Conservation (phyloP, 2,329 filamentous ascomycete genomes). For the Aspergillus jensenii region DNA sequence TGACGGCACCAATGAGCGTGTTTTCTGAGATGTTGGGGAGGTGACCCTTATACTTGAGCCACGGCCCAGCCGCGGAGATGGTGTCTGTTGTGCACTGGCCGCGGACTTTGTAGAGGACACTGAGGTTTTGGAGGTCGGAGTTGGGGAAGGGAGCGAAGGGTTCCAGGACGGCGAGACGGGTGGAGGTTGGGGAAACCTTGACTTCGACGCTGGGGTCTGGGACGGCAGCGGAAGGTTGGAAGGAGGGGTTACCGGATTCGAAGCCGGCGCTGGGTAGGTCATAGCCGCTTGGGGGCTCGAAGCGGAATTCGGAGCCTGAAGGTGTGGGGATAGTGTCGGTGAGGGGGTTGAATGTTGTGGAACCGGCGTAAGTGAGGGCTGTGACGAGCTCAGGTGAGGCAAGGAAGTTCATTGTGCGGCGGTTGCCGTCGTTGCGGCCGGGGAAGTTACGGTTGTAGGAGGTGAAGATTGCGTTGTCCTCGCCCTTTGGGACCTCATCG, state of each 20-base stretch:
- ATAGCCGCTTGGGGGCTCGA: conserved; percentile 68
- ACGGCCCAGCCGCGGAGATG: conserved; percentile 93
- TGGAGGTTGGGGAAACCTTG: conserved; percentile 80
- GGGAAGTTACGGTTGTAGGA: conserved; percentile 99
- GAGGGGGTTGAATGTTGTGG: conserved; percentile 93
- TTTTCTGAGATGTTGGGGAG: conserved; percentile 97
- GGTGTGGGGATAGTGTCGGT: conserved; percentile 81
- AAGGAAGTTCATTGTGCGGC: conserved; percentile 97
- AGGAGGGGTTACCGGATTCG: conserved; percentile 70
- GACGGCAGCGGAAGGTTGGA: conserved; percentile 70
- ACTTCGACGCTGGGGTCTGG: conserved; percentile 72
- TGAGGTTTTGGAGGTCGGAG: conserved; percentile 71
- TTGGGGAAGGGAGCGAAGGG: conserved; percentile 83
- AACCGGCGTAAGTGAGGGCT: conserved; percentile 89
- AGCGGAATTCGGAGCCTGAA: conserved; percentile 78
- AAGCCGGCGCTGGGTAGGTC: conserved; percentile 72
- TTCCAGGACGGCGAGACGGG: conserved; percentile 85
- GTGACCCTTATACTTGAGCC: conserved; percentile 99
- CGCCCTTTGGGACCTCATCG: conserved; percentile 80
- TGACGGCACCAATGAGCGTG: conserved; percentile 92
- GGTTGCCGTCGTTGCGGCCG: conserved; percentile 94
- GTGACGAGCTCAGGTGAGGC: conserved; percentile 96
- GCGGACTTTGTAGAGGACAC: conserved; percentile 91
- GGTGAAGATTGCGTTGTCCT: conserved; percentile 89
- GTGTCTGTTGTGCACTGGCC: conserved; percentile 99